Conservation (phyloP, 805 yeast species). For the Torulaspora microellipsoides region DNA sequence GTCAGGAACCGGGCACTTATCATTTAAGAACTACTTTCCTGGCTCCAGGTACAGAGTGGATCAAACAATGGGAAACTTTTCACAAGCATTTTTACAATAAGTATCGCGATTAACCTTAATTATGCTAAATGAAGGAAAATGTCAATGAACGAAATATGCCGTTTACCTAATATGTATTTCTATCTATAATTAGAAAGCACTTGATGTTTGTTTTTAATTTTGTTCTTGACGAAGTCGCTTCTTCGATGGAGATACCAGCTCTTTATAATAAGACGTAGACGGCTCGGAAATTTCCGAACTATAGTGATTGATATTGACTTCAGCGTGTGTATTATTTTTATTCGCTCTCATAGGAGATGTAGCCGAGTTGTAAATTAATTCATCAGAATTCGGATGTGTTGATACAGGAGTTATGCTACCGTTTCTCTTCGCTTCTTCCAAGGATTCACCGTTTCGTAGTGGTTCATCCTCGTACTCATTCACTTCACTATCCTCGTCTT, state of each 20-base stretch:
- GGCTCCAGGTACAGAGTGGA: constrained; percentile 93
- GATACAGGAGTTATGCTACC: no score
- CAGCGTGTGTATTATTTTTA: neutral
- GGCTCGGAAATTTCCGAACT: constrained; percentile 10
- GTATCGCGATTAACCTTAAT: constrained; percentile 37
- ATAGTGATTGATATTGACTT: neutral
- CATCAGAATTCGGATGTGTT: no score
- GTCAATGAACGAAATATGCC: neutral
- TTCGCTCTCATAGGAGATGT: neutral
- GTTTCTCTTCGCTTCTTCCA: constrained; percentile 1
- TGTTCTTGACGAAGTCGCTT: constrained; percentile 4
- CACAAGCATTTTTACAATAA: constrained; percentile 65
- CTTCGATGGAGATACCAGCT: constrained; percentile 3
- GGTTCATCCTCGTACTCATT: constrained; percentile 2
- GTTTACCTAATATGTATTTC: neutral
- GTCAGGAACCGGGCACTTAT: constrained; percentile 83
- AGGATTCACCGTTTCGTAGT: neutral
- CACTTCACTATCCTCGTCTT: constrained; percentile 12
- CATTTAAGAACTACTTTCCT: constrained; percentile 95
- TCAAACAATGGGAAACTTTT: constrained; percentile 69
- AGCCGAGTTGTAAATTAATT: no score
- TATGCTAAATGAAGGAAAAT: neutral
- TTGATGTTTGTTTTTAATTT: no score
- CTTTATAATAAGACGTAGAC: constrained; percentile 4
- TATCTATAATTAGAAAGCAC: no score